Evolutionary conservation across 768 basidiomycete genomes (phyloP).

Genomic region (Panus rudis): DNA sequence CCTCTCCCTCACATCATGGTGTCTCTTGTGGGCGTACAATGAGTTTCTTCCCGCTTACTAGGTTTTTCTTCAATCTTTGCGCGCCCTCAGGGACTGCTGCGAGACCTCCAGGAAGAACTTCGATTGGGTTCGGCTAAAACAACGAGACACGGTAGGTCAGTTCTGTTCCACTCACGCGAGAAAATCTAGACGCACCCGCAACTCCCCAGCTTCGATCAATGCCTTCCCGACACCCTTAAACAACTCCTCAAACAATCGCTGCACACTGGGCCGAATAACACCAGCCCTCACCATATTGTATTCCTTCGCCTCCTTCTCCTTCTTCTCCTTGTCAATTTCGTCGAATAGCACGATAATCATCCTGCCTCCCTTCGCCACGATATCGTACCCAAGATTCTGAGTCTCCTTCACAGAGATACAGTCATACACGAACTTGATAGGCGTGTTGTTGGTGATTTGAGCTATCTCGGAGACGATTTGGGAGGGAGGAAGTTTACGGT

Average conservation of each 20-base stretch:
- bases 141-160: no score
- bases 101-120: constrained; percentile 21
- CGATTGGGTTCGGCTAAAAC: constrained; percentile 16
- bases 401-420: constrained; percentile 17
- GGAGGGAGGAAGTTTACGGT: constrained; percentile 11
- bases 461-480: constrained; percentile 4
- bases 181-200: constrained; percentile 17
- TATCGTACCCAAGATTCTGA: constrained; percentile 14
- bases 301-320: constrained; percentile 39
- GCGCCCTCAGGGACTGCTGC: constrained; percentile 19
- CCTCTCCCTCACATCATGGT: no score
- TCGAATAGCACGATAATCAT: constrained; percentile 12
- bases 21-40: constrained; percentile 34
- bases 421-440: constrained; percentile 20
- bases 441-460: constrained; percentile 14
- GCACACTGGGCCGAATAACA: constrained; percentile 1
- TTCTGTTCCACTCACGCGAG: no score
- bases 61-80: constrained; percentile 12
- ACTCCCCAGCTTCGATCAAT: constrained; percentile 11
- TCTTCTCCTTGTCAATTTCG: constrained; percentile 4
- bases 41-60: constrained; percentile 35
- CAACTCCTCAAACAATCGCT: no score
- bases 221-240: constrained; percentile 9
- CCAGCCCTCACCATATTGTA: no score
- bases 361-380: constrained; percentile 19